Percentiles rank a stretch among this genome's conserved stretches.
phyloP scores from a whole-genome alignment of 116 monocot species.

The Dioscorea cayenensis region DNA sequence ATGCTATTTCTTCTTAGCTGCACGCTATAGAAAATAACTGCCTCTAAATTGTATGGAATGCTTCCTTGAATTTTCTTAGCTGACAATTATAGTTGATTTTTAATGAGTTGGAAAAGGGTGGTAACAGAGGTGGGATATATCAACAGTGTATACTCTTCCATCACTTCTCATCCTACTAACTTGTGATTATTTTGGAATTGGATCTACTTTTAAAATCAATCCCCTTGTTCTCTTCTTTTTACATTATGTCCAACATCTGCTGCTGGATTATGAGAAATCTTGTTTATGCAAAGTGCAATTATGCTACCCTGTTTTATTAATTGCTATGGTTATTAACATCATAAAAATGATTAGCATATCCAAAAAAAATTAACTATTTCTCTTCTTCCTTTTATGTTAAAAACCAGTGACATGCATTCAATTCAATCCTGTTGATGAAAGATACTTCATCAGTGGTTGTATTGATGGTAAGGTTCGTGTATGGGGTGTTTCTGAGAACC shows the following conservation, averaged over 20 bases:
- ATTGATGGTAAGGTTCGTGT: conserved; percentile 73
- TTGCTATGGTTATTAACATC: neutral
- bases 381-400: neutral
- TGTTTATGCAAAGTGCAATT: neutral
- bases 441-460: conserved; percentile 57
- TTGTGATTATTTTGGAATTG: neutral
- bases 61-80: neutral
- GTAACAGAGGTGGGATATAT: neutral
- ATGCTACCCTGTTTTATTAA: neutral
- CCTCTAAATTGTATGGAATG: neutral
- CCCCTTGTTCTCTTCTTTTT: neutral
- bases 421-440: conserved; percentile 48
- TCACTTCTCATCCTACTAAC: neutral
- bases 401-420: conserved; percentile 56
- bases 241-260: neutral
- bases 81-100: neutral
- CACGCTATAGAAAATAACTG: neutral
- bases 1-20: neutral
- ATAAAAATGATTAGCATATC: neutral
- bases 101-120: neutral
- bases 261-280: neutral
- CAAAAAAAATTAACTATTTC: neutral
- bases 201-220: neutral
- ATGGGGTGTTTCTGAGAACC: conserved; percentile 36
- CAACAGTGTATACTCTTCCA: neutral